Percentiles rank a stretch among this genome's conserved stretches.
These are phyloP conservation scores for Solanum etuberosum DNA, from an alignment of 257 asterid species.

Conservation along the genomic window DNA sequence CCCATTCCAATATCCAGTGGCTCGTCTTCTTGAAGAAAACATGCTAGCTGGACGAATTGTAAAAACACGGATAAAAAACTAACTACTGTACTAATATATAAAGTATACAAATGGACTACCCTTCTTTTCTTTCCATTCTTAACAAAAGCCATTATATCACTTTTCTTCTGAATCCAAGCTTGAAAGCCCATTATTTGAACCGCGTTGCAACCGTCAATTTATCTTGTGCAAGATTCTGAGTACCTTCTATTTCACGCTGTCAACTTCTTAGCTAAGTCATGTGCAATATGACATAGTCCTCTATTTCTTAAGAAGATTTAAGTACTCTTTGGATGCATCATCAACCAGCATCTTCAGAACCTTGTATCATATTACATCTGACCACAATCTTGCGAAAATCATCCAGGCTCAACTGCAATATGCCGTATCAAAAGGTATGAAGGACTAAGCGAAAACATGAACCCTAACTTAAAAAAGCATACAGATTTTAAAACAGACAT, in stretches of 20 bases:
- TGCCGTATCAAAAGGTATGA: background rate
- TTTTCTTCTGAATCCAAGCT: background rate
- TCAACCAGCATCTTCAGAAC: slow-evolving; percentile 8
- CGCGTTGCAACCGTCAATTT: background rate
- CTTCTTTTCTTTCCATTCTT: background rate
- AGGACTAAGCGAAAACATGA: background rate
- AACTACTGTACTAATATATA: background rate
- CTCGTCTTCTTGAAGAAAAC: background rate
- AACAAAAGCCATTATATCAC: background rate
- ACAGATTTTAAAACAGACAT: background rate
- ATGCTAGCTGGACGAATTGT: background rate
- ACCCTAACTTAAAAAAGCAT: background rate
- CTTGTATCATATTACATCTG: slow-evolving; percentile 64
- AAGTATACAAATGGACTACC: background rate
- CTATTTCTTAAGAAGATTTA: background rate
- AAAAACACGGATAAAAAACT: background rate
- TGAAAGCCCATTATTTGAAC: background rate
- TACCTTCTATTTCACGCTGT: background rate
- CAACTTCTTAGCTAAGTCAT: background rate
- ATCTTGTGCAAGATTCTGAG: background rate
- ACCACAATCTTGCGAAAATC: slow-evolving; percentile 64
- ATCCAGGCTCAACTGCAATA: slow-evolving; percentile 53
- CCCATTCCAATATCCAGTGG: background rate
- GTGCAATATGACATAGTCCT: background rate
- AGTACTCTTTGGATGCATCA: background rate